A percentile compares a stretch with the other conserved stretches of the same genome.
Conservation (phyloP, 2,329 filamentous ascomycete species). For the Periconia sp. region DNA sequence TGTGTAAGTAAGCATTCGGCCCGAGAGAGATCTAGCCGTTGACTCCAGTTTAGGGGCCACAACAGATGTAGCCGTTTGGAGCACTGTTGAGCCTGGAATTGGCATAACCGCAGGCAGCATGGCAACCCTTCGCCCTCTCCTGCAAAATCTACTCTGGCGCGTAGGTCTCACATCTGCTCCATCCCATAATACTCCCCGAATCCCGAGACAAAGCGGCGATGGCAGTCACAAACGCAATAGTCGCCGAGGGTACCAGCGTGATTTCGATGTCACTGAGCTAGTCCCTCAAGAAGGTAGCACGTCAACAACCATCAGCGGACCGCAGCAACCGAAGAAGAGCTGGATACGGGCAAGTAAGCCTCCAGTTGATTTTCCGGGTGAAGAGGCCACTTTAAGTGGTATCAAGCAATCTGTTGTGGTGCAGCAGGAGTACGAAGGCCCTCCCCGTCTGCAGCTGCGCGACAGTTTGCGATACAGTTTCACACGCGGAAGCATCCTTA, state of each 20-base stretch:
- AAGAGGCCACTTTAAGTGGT: background rate
- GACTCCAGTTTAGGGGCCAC: conserved; percentile 41
- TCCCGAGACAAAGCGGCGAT: background rate
- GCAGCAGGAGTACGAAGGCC: conserved; percentile 22
- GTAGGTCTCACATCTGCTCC: conserved; percentile 27
- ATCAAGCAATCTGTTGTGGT: conserved; percentile 26
- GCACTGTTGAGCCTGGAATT: conserved; percentile 40
- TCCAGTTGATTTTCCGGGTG: background rate
- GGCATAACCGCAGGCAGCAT: conserved; percentile 56
- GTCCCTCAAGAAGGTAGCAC: conserved; percentile 10
- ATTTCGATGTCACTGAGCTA: conserved; percentile 8
- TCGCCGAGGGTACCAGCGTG: conserved; percentile 25
- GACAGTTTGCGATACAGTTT: conserved; percentile 30
- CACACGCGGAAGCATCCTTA: conserved; percentile 21
- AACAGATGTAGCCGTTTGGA: conserved; percentile 50
- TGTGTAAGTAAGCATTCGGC: conserved; percentile 35
- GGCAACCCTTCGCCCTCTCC: conserved; percentile 57
- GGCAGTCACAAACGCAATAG: conserved; percentile 17
- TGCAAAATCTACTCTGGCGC: conserved; percentile 39
- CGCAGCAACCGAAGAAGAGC: conserved; percentile 1
- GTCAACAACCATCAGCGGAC: conserved; percentile 14
- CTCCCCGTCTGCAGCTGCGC: conserved; percentile 24
- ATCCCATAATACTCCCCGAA: conserved; percentile 4
- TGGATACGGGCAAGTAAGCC: background rate
- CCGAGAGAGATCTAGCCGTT: too few relatives aligned